Evolutionary conservation across 2,329 filamentous ascomycete species (phyloP), one percentile per base, ranked within the genome.

Genomic region (Tothia fuscella): DNA sequence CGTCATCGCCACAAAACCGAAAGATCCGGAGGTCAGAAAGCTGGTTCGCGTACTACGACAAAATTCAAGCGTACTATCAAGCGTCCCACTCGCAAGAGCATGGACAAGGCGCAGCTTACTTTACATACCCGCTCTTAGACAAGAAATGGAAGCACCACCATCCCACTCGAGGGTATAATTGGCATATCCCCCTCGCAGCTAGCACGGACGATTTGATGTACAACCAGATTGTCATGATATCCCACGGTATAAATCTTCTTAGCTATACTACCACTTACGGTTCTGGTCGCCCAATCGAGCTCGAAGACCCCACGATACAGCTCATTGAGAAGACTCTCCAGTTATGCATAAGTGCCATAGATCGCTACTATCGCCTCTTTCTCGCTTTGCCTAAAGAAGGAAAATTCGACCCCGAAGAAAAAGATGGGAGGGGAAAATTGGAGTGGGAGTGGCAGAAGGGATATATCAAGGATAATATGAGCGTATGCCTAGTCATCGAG

Each of bases 201-300:
- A 2, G 22, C 2, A 37, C 17, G 12, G 3, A n/a, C 35, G 35
- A 37, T 10, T 25, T 37, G n/a, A 21, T 16, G 10, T 16, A 22
- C 14, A 16, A 21, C 16, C 35, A 37, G 14, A 25, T 25, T n/a
- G 28, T 37, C 22, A 37, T 37, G 35, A 25, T 37, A 6, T 37
- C 35, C 6, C 35, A 37, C 35, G 35, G 35, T 25, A 37, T 37
- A 12, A 37, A 21, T 37, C 3, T 37, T 37, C n/a, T 37, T 25
- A 12, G 35, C 35, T 6, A 25, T 37, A 5, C 13, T 37, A 3
- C n/a, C n/a, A 16, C 20, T 2, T 26, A 37, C 9, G 35, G 35
- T 3, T 25, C 12, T 24, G 14, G n/a, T n/a, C n/a, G n/a, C 3
- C 35, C 35, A 3, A 37, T 37, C 6, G 35, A 37, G 21, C 21